These are phyloP conservation scores for Rusavskia elegans DNA, from an alignment of 495 filamentous ascomycete genomes.

Conservation along the genomic window DNA sequence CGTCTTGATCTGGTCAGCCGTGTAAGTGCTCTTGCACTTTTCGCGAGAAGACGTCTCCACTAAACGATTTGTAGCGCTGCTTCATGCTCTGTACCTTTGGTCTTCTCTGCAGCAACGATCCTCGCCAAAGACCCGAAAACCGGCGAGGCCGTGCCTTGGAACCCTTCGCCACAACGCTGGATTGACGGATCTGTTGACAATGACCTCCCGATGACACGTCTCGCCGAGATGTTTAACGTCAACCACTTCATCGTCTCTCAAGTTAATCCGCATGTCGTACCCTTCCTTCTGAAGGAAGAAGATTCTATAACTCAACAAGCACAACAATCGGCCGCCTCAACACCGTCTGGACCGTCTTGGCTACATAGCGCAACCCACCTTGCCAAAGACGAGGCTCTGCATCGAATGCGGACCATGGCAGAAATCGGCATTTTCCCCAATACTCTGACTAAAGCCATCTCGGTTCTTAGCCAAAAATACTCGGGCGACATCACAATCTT, in stretches of 20 bases:
- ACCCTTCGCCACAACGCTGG: constrained; percentile 64
- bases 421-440: constrained; percentile 78
- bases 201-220: constrained; percentile 78
- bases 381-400: constrained; percentile 65
- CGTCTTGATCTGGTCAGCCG: constrained; percentile 92
- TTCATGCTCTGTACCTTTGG: constrained; percentile 82
- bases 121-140: constrained; percentile 77
- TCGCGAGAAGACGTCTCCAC: too few species aligned
- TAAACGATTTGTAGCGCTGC: constrained; percentile 37
- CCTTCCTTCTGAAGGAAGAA: constrained; percentile 65
- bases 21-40: constrained; percentile 32
- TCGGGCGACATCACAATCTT: constrained; percentile 93
- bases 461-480: constrained; percentile 77
- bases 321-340: constrained; percentile 21
- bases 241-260: constrained; percentile 97
- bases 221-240: constrained; percentile 94
- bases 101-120: constrained; percentile 61
- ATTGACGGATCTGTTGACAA: constrained; percentile 93
- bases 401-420: constrained; percentile 65
- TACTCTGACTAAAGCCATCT: constrained; percentile 58
- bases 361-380: constrained; percentile 52
- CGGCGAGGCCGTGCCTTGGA: constrained; percentile 66
- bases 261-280: constrained; percentile 86
- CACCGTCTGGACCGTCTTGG: constrained; percentile 34
- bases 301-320: constrained; percentile 26